Conservation (phyloP, 768 basidiomycete species). For the Panellus pusillus region DNA sequence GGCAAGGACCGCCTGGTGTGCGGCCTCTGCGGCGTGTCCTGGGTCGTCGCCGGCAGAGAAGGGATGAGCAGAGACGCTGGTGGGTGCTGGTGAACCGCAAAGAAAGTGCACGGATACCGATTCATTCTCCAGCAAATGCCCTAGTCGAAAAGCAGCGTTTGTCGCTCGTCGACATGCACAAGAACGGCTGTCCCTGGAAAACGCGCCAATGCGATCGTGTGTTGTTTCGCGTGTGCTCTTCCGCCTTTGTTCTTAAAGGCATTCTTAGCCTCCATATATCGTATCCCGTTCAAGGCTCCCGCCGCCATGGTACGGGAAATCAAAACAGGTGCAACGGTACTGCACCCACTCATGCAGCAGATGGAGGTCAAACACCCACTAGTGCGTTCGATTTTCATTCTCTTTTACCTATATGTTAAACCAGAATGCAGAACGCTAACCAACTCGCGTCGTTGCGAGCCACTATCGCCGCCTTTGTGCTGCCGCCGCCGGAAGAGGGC, state of each 20-base stretch:
- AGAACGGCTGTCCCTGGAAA: conserved; percentile 85
- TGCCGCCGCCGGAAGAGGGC: conserved; percentile 21
- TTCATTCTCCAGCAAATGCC: conserved; percentile 49
- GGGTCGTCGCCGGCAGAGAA: conserved; percentile 69
- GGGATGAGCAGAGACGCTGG: conserved; percentile 78
- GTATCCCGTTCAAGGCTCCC: conserved; percentile 71
- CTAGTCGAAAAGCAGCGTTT: conserved; percentile 72
- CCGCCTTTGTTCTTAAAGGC: not conserved
- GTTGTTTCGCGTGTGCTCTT: conserved; percentile 23
- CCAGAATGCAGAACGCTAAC: conserved; percentile 46
- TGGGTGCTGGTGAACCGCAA: conserved; percentile 44
- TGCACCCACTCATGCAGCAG: conserved; percentile 54
- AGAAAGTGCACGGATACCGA: conserved; percentile 13
- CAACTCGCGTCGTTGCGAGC: conserved; percentile 57
- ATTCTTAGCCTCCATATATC: conserved; percentile 64
- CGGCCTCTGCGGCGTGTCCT: conserved; percentile 67
- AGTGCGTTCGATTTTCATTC: conserved; percentile 39
- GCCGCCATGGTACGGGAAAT: conserved; percentile 60
- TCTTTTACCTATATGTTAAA: not conserved
- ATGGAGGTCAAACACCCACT: conserved; percentile 72
- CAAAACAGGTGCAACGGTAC: conserved; percentile 49
- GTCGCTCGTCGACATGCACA: conserved; percentile 69
- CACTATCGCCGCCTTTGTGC: conserved; percentile 41
- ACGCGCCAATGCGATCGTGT: conserved; percentile 76
- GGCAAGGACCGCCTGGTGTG: conserved; percentile 80